Conservation (phyloP, 2,329 filamentous ascomycete genomes). For the Calonectria pseudoturangicola region DNA sequence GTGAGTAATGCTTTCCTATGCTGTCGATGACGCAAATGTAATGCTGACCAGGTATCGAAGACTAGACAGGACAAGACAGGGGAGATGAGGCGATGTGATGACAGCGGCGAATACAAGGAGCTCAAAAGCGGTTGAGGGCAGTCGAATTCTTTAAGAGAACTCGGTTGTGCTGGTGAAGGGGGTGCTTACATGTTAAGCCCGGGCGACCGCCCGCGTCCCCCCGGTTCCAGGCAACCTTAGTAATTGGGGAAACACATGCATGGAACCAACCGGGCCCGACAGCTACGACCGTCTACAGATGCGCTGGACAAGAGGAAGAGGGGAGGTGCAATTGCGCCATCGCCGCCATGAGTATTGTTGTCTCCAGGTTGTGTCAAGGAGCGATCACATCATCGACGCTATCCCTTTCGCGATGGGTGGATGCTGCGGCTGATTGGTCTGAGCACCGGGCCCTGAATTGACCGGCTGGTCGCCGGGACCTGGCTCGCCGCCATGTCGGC, state of each 20-base stretch:
- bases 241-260: slow-evolving; percentile 51
- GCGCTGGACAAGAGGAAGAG: slow-evolving; percentile 51
- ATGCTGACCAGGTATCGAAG: slow-evolving; percentile 50
- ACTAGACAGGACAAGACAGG: slow-evolving; percentile 47
- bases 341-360: slow-evolving; percentile 57
- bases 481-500: slow-evolving; percentile 50
- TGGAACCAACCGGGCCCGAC: slow-evolving; percentile 46
- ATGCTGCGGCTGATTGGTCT: slow-evolving; percentile 60
- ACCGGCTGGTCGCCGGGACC: slow-evolving; percentile 50
- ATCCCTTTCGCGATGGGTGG: slow-evolving; percentile 67
- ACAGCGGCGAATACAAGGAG: slow-evolving; percentile 48
- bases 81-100: slow-evolving; percentile 43
- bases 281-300: slow-evolving; percentile 45
- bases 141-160: slow-evolving; percentile 54
- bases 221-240: slow-evolving; percentile 51
- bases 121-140: slow-evolving; percentile 48
- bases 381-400: slow-evolving; percentile 73
- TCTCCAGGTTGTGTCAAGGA: slow-evolving; percentile 58
- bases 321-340: slow-evolving; percentile 61
- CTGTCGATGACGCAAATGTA: slow-evolving; percentile 52
- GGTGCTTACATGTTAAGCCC: slow-evolving; percentile 53
- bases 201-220: slow-evolving; percentile 55
- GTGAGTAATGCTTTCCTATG: slow-evolving; percentile 23
- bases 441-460: slow-evolving; percentile 46
- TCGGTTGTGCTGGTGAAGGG: slow-evolving; percentile 47